Evolutionary conservation across 129 eudicot species (phyloP), one percentile per base, ranked within the genome.

Genomic region (Flaveria sonorensis): DNA sequence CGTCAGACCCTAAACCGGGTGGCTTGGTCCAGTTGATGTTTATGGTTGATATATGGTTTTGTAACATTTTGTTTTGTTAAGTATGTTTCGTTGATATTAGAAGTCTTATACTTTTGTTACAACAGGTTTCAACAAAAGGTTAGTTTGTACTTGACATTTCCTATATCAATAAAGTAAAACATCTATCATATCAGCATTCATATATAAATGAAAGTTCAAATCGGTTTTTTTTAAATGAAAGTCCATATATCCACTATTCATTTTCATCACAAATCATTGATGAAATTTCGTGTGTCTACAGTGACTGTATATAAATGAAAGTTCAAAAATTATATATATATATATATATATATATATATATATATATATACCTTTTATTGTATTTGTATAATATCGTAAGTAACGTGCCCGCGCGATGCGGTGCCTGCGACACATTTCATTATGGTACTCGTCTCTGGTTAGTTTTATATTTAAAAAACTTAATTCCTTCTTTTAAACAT

Each of bases 31-130:
- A 8, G 12, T 67, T 67, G 14, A 30, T 19, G 20, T 50, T 28
- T 30, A 28, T 62, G 32, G 46, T 23, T 3, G 36, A 61, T 43
- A 23, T 39, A 12, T 60, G 78, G 64, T 43, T 74, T 74, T 42
- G 23, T 36, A 56, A 11, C 52, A 3, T 43, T 50, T 53, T 19
- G 0, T 63, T 64, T 48, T 48, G 18, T 32, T 42, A 21, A 66
- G 48, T 40, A 53, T 19, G 19, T 30, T 48, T 30, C 28, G 20
- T 76, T 12, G 16, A 12, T 65, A 19, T 51, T 64, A 18, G 10
- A 50, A 76, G 65, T 64, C 14, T n/a, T 11, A 23, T 30, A 64
- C 14, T 13, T 42, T 18, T 60, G 45, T 15, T 46, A 59, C 61
- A 23, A 28, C 32, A n/a, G 47, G 20, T 75, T 18, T 57, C 19